Evolutionary conservation across 1,284 basidiomycete species (phyloP).

Genomic region (Tranzscheliella williamsii): DNA sequence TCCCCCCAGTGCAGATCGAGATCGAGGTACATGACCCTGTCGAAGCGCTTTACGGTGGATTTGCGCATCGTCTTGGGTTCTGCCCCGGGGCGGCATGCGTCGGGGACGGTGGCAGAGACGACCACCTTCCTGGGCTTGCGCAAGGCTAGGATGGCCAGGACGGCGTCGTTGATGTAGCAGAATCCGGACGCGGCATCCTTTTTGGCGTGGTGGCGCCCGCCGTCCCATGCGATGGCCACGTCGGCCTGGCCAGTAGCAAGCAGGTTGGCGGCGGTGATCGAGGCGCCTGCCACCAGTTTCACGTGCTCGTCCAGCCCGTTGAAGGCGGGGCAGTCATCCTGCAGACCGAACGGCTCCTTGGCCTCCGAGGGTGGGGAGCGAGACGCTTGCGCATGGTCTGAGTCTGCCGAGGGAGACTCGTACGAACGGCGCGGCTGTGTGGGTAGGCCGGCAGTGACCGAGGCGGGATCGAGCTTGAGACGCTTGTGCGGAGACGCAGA

Average conservation of each 20-base stretch:
- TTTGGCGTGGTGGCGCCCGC: slow-evolving; percentile 65
- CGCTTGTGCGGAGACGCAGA: background rate
- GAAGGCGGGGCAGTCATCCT: slow-evolving; percentile 83
- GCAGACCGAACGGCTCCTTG: slow-evolving; percentile 67
- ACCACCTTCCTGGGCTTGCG: slow-evolving; percentile 17
- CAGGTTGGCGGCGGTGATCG: slow-evolving; percentile 72
- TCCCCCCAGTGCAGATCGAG: slow-evolving; percentile 90
- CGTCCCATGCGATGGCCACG: slow-evolving; percentile 80
- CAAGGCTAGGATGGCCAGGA: slow-evolving; percentile 66
- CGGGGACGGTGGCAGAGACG: slow-evolving; percentile 3
- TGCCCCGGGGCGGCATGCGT: background rate
- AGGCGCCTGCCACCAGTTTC: slow-evolving; percentile 73
- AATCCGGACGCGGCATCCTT: slow-evolving; percentile 67
- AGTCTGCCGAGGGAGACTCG: background rate
- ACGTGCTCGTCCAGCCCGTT: slow-evolving; percentile 72
- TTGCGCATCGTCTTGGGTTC: slow-evolving; percentile 6
- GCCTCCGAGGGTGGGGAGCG: slow-evolving; percentile 12
- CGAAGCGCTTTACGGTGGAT: slow-evolving; percentile 24
- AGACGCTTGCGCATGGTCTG: background rate
- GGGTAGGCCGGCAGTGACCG: background rate
- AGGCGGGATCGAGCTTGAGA: background rate
- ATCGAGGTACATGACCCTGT: slow-evolving; percentile 72
- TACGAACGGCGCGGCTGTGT: slow-evolving; percentile 1
- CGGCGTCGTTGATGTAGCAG: slow-evolving; percentile 89
- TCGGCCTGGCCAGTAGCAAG: slow-evolving; percentile 68